Evolutionary conservation across 352 stramenopile genomes (phyloP).

Genomic region (Phytophthora vignae): DNA sequence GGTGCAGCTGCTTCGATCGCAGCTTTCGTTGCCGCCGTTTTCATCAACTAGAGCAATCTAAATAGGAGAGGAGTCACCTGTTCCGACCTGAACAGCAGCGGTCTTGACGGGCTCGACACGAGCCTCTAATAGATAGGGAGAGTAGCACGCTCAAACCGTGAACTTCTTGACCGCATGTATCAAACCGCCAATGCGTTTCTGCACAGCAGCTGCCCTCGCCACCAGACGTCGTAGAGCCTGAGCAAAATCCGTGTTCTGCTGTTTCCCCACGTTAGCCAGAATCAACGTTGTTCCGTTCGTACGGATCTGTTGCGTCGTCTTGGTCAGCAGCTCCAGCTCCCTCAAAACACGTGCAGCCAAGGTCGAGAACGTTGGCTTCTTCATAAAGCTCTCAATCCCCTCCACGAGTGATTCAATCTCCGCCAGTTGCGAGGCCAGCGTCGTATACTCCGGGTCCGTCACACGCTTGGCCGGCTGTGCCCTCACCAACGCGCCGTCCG

Average conservation of each 20-base stretch:
- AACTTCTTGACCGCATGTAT: conserved; percentile 35
- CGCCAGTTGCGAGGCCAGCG: conserved; percentile 53
- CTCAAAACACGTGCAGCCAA: conserved; percentile 49
- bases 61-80: conserved; percentile 25
- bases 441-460: conserved; percentile 45
- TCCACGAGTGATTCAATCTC: conserved; percentile 74
- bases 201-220: conserved; percentile 51
- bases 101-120: neutral
- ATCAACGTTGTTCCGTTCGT: conserved; percentile 72
- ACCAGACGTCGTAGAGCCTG: conserved; percentile 64
- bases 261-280: conserved; percentile 54
- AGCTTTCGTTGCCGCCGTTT: conserved; percentile 13
- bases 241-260: conserved; percentile 45
- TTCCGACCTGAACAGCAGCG: conserved; percentile 10
- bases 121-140: conserved; percentile 28
- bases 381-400: conserved; percentile 56
- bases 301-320: conserved; percentile 73
- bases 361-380: conserved; percentile 47
- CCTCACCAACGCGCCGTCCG: conserved; percentile 26
- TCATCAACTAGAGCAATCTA: conserved; percentile 26
- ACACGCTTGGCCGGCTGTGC: conserved; percentile 26
- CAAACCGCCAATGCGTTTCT: conserved; percentile 61
- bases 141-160: conserved; percentile 20
- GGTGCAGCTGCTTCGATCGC: conserved; percentile 27
- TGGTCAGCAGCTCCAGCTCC: conserved; percentile 65